Evolutionary conservation across 139 green algal genomes (phyloP).

Genomic region (Tetradesmus obliquus): DNA sequence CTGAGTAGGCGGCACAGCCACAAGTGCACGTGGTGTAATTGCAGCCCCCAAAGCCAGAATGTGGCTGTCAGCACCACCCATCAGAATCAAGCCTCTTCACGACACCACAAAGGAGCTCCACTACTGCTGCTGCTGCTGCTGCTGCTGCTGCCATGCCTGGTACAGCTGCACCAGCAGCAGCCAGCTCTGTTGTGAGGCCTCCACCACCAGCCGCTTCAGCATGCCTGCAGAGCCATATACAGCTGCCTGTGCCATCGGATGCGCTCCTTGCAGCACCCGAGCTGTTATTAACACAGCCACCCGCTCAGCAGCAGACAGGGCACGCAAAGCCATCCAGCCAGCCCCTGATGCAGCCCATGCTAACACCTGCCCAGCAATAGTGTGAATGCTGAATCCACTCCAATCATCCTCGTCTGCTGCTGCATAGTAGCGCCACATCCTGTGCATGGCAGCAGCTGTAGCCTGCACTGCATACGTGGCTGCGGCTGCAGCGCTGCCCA

Average conservation of each 20-base stretch:
- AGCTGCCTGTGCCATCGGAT: neutral
- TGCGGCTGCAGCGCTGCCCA: neutral
- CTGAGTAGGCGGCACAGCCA: too few relatives aligned
- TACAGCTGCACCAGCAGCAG: constrained; percentile 22
- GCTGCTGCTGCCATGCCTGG: neutral
- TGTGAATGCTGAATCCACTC: neutral
- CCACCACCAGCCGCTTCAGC: neutral
- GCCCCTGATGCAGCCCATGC: neutral
- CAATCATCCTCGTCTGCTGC: neutral
- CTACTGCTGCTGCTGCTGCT: neutral
- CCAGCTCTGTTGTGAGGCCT: constrained; percentile 10
- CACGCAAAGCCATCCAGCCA: neutral
- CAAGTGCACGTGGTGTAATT: too few relatives aligned
- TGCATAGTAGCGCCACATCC: neutral
- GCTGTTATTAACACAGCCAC: neutral
- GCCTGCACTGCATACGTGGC: neutral
- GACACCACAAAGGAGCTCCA: too few relatives aligned
- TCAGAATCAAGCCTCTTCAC: too few relatives aligned
- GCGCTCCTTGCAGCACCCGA: neutral
- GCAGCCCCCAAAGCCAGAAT: too few relatives aligned
- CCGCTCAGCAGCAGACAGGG: neutral
- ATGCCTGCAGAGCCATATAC: constrained; percentile 20
- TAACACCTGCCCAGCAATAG: neutral
- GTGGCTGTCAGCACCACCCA: too few relatives aligned
- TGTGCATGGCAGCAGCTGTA: neutral